Percentiles rank a stretch among this genome's conserved stretches.
These are phyloP conservation scores for Abelmoschus esculentus DNA, from an alignment of 345 rosid genomes.

Conservation along the genomic window DNA sequence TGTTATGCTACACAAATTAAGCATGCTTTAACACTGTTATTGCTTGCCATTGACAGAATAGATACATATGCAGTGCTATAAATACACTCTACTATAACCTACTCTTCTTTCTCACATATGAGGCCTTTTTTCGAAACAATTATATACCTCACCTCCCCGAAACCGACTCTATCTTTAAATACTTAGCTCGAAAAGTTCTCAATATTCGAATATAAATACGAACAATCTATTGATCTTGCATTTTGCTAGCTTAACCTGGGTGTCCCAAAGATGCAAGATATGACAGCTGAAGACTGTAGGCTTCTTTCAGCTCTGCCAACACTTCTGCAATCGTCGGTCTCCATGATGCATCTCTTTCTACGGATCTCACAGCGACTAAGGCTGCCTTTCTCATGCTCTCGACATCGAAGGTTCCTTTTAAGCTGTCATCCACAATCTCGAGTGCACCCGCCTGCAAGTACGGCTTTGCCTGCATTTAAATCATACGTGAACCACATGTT, in stretches of 20 bases:
- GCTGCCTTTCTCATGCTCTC: conserved; percentile 72
- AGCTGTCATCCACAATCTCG: conserved; percentile 66
- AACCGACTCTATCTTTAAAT: conserved; percentile 1
- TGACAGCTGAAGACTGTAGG: conserved; percentile 68
- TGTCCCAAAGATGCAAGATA: conserved; percentile 13
- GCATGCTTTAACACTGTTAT: no score
- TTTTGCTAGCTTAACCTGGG: not conserved
- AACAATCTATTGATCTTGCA: not conserved
- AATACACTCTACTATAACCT: not conserved
- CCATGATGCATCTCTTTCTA: conserved; percentile 69
- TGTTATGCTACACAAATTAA: no score
- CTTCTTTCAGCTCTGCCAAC: conserved; percentile 65
- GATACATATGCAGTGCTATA: not conserved
- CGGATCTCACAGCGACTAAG: conserved; percentile 47
- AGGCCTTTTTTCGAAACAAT: not conserved
- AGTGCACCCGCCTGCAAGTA: conserved; percentile 84
- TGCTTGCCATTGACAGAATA: conserved; percentile 7
- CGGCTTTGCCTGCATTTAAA: conserved; percentile 44
- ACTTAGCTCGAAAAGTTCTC: not conserved
- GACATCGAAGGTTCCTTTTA: conserved; percentile 53
- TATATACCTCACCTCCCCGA: not conserved
- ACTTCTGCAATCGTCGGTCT: conserved; percentile 62
- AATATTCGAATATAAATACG: not conserved
- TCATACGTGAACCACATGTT: not conserved
- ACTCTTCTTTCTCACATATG: not conserved